These are phyloP conservation scores for Arbutus unedo DNA, from an alignment of 148 eudicot species.

Conservation along the genomic window DNA sequence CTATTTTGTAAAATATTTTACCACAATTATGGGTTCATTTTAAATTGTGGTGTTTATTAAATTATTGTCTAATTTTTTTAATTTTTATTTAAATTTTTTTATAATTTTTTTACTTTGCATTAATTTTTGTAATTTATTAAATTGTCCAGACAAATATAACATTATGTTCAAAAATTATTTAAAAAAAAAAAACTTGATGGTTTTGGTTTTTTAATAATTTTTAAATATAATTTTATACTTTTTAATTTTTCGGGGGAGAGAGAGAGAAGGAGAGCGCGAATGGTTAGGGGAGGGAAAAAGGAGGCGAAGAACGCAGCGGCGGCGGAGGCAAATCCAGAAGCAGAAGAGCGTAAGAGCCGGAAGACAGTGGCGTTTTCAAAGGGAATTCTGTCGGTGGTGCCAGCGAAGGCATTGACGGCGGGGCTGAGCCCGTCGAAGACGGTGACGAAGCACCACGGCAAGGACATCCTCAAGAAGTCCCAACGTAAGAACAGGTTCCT, in stretches of 20 bases:
- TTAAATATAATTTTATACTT: too few relatives aligned
- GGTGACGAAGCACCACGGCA: constrained; percentile 69
- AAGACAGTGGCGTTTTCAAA: constrained; percentile 48
- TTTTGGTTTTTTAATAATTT: too few relatives aligned
- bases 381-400: constrained; percentile 38
- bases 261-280: background rate
- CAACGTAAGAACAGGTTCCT: constrained; percentile 74
- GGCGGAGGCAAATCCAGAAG: constrained; percentile 50
- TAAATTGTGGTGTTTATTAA: too few relatives aligned
- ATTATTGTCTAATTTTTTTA: too few relatives aligned
- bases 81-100: too few relatives aligned
- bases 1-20: too few relatives aligned
- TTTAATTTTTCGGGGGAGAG: background rate
- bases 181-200: too few relatives aligned
- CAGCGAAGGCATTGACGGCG: constrained; percentile 31
- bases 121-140: too few relatives aligned
- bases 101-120: too few relatives aligned
- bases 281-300: constrained; percentile 22
- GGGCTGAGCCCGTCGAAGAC: constrained; percentile 60
- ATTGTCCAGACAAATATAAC: too few relatives aligned
- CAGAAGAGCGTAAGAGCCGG: constrained; percentile 51
- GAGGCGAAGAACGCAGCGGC: constrained; percentile 31
- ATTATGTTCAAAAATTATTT: too few relatives aligned
- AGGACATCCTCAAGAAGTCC: constrained; percentile 68
- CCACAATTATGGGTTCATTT: too few relatives aligned